A percentile compares a stretch with the other conserved stretches of the same genome.
phyloP scores from a whole-genome alignment of 2,329 filamentous ascomycete genomes.

The Trichoderma polysporum region DNA sequence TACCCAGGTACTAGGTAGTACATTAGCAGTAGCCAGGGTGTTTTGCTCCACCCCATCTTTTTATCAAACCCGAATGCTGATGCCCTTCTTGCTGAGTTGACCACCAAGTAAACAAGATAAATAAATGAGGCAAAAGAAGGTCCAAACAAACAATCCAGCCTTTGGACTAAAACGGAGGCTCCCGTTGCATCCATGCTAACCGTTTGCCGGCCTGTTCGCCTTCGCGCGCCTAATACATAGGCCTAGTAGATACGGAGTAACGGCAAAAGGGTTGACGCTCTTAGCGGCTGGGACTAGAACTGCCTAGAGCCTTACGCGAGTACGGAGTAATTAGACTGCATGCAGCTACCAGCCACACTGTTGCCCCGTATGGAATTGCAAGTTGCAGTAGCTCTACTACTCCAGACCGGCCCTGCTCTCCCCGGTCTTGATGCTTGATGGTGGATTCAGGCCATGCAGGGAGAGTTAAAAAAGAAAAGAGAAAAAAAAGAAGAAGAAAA shows the following conservation, averaged over 20 bases:
- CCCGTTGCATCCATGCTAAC: neutral
- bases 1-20: neutral
- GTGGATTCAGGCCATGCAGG: neutral
- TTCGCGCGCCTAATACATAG: no score
- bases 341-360: neutral
- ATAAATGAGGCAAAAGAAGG: neutral
- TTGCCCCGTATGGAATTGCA: neutral
- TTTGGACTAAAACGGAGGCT: neutral
- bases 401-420: neutral
- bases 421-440: neutral
- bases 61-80: no score
- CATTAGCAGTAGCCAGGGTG: no score
- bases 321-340: neutral
- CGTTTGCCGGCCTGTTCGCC: no score
- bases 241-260: no score
- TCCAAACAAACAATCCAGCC: neutral
- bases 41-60: neutral
- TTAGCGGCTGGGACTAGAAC: neutral
- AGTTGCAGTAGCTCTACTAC: neutral
- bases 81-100: neutral
- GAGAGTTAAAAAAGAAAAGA: neutral
- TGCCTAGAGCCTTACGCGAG: neutral
- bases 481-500: neutral
- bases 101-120: neutral
- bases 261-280: no score